Conservation (phyloP, 2,329 filamentous ascomycete species). For the Calonectria hawksworthii region DNA sequence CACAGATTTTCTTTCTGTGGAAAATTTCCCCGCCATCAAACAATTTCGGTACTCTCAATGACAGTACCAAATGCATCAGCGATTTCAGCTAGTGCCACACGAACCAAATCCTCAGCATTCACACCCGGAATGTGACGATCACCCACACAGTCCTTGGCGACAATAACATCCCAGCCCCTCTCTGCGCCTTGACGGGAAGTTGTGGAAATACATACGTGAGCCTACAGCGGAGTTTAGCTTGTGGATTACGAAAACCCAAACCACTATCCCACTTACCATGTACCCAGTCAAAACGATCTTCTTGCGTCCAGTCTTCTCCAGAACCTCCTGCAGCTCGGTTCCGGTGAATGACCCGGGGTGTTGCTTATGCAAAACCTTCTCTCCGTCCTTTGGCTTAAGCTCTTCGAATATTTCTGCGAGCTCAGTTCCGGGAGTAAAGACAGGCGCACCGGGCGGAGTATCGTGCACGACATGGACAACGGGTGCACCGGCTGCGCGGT, state of each 20-base stretch:
- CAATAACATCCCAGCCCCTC: slow-evolving; percentile 73
- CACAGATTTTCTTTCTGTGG: too few relatives aligned
- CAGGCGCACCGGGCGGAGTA: slow-evolving; percentile 71
- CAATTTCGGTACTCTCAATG: slow-evolving; percentile 54
- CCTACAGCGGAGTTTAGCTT: slow-evolving; percentile 51
- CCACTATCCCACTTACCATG: slow-evolving; percentile 58
- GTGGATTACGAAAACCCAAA: background rate
- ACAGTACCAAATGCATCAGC: slow-evolving; percentile 75
- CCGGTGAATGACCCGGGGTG: slow-evolving; percentile 72
- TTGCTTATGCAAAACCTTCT: slow-evolving; percentile 71
- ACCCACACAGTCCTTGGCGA: slow-evolving; percentile 74
- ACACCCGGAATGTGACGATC: slow-evolving; percentile 77
- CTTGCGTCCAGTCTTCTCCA: slow-evolving; percentile 64
- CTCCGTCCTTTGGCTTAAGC: slow-evolving; percentile 65
- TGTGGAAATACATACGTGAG: slow-evolving; percentile 75
- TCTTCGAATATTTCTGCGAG: slow-evolving; percentile 74
- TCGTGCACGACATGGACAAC: slow-evolving; percentile 74
- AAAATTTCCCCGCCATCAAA: too few relatives aligned
- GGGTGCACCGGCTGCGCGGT: slow-evolving; percentile 64
- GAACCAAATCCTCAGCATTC: slow-evolving; percentile 64
- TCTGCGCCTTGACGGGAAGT: slow-evolving; percentile 74
- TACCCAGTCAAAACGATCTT: slow-evolving; percentile 75
- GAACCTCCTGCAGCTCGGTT: slow-evolving; percentile 67
- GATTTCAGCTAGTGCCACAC: slow-evolving; percentile 69
- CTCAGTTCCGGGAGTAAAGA: slow-evolving; percentile 74